Evolutionary conservation across 768 basidiomycete genomes (phyloP).

Genomic region (Rhodotorula kratochvilovae): DNA sequence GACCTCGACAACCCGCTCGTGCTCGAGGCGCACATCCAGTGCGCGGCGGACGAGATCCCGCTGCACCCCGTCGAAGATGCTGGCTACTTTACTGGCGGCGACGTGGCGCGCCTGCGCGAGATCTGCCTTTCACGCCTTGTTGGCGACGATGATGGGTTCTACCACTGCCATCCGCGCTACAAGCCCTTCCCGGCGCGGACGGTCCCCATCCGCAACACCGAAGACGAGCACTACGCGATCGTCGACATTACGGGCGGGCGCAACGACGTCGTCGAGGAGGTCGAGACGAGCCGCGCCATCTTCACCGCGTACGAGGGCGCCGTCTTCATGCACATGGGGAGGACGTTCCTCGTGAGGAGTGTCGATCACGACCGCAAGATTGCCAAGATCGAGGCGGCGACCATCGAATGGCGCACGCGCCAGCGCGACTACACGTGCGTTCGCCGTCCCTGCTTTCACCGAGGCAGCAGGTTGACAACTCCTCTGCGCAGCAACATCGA

Average conservation of each 20-base stretch:
- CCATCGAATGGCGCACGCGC: conserved; percentile 77
- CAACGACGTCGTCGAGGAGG: conserved; percentile 65
- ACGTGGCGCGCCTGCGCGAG: conserved; percentile 56
- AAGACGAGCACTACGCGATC: conserved; percentile 73
- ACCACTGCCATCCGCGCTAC: conserved; percentile 72
- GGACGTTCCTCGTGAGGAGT: conserved; percentile 70
- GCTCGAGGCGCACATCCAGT: conserved; percentile 80
- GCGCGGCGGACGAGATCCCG: conserved; percentile 82
- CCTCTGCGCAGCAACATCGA: conserved; percentile 61
- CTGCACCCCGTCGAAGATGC: conserved; percentile 59
- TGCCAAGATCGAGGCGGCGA: conserved; percentile 65
- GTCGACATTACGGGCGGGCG: conserved; percentile 58
- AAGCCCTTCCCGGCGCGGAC: conserved; percentile 69
- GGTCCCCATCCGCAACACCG: conserved; percentile 68
- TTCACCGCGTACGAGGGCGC: conserved; percentile 86
- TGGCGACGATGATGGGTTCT: conserved; percentile 80
- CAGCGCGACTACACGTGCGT: conserved; percentile 72
- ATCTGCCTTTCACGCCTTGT: conserved; percentile 62
- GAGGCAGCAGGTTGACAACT: background rate
- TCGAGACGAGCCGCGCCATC: conserved; percentile 73
- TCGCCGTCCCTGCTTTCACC: too few relatives aligned
- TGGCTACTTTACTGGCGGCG: conserved; percentile 56
- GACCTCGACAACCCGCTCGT: conserved; percentile 70
- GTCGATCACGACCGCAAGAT: conserved; percentile 71
- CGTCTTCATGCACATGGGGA: conserved; percentile 82